Base-by-base conservation (phyloP, 495 filamentous ascomycete genomes). In the Lasiosphaeria hispida region DNA sequence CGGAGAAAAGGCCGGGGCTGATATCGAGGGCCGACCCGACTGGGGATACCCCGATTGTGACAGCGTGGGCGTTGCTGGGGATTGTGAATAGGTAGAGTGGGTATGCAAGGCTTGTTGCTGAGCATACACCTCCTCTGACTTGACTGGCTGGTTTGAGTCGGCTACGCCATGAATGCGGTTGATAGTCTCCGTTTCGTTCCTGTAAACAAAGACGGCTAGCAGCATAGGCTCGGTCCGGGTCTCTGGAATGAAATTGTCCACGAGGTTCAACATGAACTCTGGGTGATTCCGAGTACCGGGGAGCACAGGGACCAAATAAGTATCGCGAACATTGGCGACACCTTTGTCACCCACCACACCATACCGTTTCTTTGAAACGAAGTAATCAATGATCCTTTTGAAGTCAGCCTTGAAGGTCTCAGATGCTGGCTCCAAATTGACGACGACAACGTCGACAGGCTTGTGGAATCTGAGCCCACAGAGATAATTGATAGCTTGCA, bases 401-500 rank as follows among this genome's bases (percentile, higher is more conserved):
- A 93, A 91, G 7, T 81, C 80, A 40, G 83, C 74, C 37, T 70
- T 73, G 0, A 80, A 73, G 0, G 72, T 64, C 40, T 84, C 77
- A 4, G 76, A 76, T 18, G 75, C 69, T 8, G 84, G 82, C 43
- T 77, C 82, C 37, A 96, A 71, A 34, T 80, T 82, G 19, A 92
- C 81, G 17, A 91, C 84, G 0, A 85, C 76, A 3, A 93, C 77
- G 66, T 96, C 91, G 3, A 86, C 88, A 11, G 83, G 84, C 18
- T 77, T 73, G 67, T 84, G 90, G 63, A 85, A 91, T 23, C 87
- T 79, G 34, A 96, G 75, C 23, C 89, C 84, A 63, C 89, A 94
- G 3, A 98, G 85, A 69, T 98, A 98, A 40, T 91, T 87, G 58
- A 89, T 88, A 15, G 92, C 94, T 35, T 87, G 84, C 55, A 86